phyloP scores from a whole-genome alignment of 805 yeast genomes.

The Yarrowia sp. region DNA sequence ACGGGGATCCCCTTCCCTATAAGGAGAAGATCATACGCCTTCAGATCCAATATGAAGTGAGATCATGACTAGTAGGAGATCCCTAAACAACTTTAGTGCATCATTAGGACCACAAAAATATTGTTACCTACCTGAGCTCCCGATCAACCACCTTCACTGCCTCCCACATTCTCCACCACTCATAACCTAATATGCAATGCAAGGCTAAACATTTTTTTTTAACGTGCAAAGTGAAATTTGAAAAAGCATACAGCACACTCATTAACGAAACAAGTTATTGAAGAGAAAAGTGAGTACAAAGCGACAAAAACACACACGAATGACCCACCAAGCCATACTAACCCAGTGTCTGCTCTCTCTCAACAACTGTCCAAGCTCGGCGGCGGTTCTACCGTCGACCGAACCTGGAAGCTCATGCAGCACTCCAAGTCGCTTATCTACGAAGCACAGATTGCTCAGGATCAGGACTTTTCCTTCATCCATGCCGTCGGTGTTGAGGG shows the following conservation, averaged over 20 bases:
- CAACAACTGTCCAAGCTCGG: conserved; percentile 23
- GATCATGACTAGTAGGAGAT: no score
- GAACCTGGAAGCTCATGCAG: conserved; percentile 79
- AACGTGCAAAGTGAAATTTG: not conserved
- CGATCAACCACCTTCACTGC: not conserved
- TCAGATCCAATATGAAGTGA: no score
- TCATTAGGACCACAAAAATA: no score
- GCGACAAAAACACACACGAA: not conserved
- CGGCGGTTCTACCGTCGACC: conserved; percentile 48
- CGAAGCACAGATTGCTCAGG: conserved; percentile 84
- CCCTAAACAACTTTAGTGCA: no score
- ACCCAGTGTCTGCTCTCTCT: conserved; percentile 21
- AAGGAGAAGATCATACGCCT: no score
- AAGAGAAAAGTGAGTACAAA: conserved; percentile 19
- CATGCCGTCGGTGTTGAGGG: conserved; percentile 73
- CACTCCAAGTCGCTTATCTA: conserved; percentile 87
- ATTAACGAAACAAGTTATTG: not conserved
- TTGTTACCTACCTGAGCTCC: not conserved
- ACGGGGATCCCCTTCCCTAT: no score
- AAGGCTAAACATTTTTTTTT: conserved; percentile 11
- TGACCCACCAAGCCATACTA: not conserved
- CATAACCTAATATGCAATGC: conserved; percentile 23
- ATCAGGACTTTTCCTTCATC: conserved; percentile 87
- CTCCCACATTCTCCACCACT: not conserved
- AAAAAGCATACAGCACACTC: not conserved